phyloP scores from a whole-genome alignment of 2,329 filamentous ascomycete genomes.

The Lachnellula hyalina region DNA sequence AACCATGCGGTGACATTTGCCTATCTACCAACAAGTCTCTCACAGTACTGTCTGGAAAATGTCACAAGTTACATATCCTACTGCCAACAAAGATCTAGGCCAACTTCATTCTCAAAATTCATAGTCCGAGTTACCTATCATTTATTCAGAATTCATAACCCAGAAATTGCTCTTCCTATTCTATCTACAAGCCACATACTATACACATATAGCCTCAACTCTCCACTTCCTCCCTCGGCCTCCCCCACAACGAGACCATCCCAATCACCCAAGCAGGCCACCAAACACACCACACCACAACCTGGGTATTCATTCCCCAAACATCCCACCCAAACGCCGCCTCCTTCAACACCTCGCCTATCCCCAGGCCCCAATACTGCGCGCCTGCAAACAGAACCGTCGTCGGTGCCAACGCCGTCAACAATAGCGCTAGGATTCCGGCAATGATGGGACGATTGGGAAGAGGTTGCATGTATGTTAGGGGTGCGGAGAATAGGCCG shows the following conservation, averaged over 20 bases:
- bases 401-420: constrained; percentile 59
- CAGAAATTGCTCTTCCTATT: background rate
- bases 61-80: background rate
- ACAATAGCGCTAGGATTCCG: constrained; percentile 42
- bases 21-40: too few relatives aligned
- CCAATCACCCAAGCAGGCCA: constrained; percentile 85
- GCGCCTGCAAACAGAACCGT: constrained; percentile 45
- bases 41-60: too few relatives aligned
- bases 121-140: too few relatives aligned
- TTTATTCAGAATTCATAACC: too few relatives aligned
- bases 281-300: constrained; percentile 93
- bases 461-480: constrained; percentile 65
- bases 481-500: constrained; percentile 70
- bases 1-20: background rate
- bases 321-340: constrained; percentile 86
- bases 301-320: constrained; percentile 81
- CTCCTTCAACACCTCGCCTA: constrained; percentile 59
- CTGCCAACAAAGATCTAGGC: too few relatives aligned
- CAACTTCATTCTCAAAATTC: too few relatives aligned
- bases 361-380: constrained; percentile 40
- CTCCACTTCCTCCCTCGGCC: constrained; percentile 15
- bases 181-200: background rate
- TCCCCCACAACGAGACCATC: constrained; percentile 47
- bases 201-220: background rate
- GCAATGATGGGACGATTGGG: constrained; percentile 35